Conservation (phyloP, 768 basidiomycete genomes). For the Cubamyces sp. region DNA sequence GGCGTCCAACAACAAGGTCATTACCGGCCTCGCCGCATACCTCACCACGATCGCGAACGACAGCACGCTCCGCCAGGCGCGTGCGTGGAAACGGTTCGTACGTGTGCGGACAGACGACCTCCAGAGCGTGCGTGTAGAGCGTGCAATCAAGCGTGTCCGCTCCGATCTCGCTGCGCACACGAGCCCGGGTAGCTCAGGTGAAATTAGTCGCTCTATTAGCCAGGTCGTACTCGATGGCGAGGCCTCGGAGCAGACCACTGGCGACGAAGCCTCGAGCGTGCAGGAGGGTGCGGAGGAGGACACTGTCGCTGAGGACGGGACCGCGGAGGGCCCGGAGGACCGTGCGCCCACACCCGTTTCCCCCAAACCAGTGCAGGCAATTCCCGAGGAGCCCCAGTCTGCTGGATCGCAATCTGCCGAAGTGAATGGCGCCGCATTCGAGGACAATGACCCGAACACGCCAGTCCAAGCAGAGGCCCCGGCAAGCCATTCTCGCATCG, state of each 20-base stretch:
- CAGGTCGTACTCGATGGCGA: conserved; percentile 35
- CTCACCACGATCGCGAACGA: conserved; percentile 80
- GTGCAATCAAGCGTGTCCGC: conserved; percentile 85
- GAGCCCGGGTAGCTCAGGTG: conserved; percentile 36
- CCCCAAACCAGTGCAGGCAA: conserved; percentile 16
- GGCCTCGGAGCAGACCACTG: conserved; percentile 24
- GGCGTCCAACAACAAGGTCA: conserved; percentile 50
- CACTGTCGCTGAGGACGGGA: conserved; percentile 18
- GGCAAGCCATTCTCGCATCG: conserved; percentile 50
- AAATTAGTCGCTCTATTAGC: conserved; percentile 38
- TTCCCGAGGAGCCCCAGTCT: conserved; percentile 9
- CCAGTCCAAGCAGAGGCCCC: conserved; percentile 35
- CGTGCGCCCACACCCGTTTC: conserved; percentile 29
- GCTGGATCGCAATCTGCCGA: neutral
- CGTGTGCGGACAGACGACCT: conserved; percentile 85
- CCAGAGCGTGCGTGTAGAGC: conserved; percentile 83
- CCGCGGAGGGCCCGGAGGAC: conserved; percentile 25
- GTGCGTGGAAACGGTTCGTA: conserved; percentile 86
- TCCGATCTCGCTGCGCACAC: conserved; percentile 82
- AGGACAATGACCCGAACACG: conserved; percentile 29
- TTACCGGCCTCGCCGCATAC: conserved; percentile 76
- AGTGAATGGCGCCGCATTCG: conserved; percentile 18
- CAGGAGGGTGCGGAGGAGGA: conserved; percentile 18
- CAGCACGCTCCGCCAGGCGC: conserved; percentile 59
- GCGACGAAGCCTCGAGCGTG: conserved; percentile 16